These are phyloP conservation scores for Metschnikowia gruessii DNA, from an alignment of 805 yeast species.

Conservation along the genomic window DNA sequence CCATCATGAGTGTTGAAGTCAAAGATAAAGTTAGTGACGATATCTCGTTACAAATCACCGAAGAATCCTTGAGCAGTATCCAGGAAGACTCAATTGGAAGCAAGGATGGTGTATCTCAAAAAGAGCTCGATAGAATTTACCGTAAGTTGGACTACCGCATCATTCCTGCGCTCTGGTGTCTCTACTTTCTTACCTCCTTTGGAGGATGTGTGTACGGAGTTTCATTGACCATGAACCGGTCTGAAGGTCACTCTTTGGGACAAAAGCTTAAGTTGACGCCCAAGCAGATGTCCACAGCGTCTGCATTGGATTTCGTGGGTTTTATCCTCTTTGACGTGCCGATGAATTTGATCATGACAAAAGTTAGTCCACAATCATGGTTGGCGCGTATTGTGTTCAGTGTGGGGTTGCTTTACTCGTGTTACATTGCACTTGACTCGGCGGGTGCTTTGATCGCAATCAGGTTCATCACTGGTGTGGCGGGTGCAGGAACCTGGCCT, in stretches of 20 bases:
- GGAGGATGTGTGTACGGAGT: conserved; percentile 76
- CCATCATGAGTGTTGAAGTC: conserved; percentile 5
- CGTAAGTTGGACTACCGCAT: conserved; percentile 64
- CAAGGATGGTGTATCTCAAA: not conserved
- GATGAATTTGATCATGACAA: conserved; percentile 80
- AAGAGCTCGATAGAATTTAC: conserved; percentile 50
- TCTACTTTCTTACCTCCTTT: conserved; percentile 75
- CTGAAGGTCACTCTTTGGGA: conserved; percentile 55
- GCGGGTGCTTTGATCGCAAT: conserved; percentile 64
- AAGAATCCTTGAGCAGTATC: conserved; percentile 1
- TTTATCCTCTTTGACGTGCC: conserved; percentile 83
- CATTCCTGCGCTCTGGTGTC: conserved; percentile 78
- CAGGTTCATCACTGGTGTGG: conserved; percentile 69
- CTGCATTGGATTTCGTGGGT: conserved; percentile 80
- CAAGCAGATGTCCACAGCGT: conserved; percentile 66
- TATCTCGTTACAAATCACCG: not conserved
- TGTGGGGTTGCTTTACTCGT: conserved; percentile 73
- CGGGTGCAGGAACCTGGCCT: conserved; percentile 89
- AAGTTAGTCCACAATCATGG: conserved; percentile 82
- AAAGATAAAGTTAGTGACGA: not conserved
- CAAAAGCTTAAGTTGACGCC: conserved; percentile 50
- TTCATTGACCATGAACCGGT: conserved; percentile 72
- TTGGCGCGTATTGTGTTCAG: conserved; percentile 70
- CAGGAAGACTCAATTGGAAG: not conserved
- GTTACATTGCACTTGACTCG: conserved; percentile 58